Conservation (phyloP, 176 grass and related monocot species). For the Oryza officinalis region DNA sequence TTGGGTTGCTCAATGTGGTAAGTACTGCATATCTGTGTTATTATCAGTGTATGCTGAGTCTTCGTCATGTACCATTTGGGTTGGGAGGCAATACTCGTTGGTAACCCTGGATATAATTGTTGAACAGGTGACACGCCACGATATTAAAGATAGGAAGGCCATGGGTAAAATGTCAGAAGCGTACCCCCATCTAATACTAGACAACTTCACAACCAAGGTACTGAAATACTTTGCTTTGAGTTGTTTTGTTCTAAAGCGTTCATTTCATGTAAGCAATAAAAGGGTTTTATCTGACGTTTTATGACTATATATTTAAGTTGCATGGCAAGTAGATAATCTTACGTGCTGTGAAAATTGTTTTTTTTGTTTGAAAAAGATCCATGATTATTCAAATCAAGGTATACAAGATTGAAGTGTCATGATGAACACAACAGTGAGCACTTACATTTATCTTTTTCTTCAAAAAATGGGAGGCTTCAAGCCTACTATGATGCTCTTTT, state of each 20-base stretch:
- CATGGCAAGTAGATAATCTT: background rate
- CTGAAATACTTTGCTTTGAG: background rate
- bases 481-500: background rate
- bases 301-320: background rate
- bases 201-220: constrained; percentile 83
- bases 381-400: background rate
- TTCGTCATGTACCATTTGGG: background rate
- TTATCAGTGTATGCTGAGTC: background rate
- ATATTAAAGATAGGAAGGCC: constrained; percentile 89
- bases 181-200: constrained; percentile 88
- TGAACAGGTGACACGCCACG: constrained; percentile 75
- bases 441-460: background rate
- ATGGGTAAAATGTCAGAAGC: constrained; percentile 96
- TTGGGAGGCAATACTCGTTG: background rate
- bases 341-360: background rate
- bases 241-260: background rate
- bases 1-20: constrained; percentile 95
- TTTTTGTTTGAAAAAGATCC: background rate
- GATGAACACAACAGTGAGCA: background rate
- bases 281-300: background rate
- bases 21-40: constrained; percentile 23
- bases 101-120: constrained; percentile 23
- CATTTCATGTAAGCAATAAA: background rate
- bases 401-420: background rate
- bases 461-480: background rate